A percentile compares a stretch with the other conserved stretches of the same genome.
Conservation (phyloP, 2,329 filamentous ascomycete genomes). For the Aspergillus sp. region DNA sequence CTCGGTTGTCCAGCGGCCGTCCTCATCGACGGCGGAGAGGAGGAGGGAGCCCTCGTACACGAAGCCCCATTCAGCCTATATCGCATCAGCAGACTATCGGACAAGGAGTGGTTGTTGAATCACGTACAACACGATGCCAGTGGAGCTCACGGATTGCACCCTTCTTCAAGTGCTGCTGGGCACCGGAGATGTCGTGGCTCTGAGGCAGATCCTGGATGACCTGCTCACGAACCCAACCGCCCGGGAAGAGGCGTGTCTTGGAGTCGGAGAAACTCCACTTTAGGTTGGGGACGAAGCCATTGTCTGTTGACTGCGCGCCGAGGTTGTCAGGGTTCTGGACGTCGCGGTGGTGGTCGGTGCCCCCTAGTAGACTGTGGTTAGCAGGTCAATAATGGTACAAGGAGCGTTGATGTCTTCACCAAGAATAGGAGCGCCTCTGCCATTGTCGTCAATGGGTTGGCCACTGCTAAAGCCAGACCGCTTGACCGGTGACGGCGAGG, state of each 20-base stretch:
- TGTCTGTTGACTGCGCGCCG: constrained; percentile 65
- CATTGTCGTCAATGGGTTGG: constrained; percentile 59
- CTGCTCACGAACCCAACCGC: constrained; percentile 70
- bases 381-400: background rate
- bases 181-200: constrained; percentile 69
- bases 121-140: constrained; percentile 69
- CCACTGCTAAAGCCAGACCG: constrained; percentile 53
- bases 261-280: constrained; percentile 74
- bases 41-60: constrained; percentile 58
- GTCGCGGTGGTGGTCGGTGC: constrained; percentile 63
- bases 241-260: constrained; percentile 64
- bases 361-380: constrained; percentile 51
- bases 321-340: constrained; percentile 60
- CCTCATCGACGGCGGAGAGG: constrained; percentile 65
- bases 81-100: background rate
- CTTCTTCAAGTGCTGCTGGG: constrained; percentile 70
- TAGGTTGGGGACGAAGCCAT: constrained; percentile 67
- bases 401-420: constrained; percentile 51
- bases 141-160: constrained; percentile 69
- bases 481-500: constrained; percentile 20
- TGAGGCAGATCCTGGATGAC: constrained; percentile 68
- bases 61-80: constrained; percentile 16
- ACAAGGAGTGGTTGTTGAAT: too few relatives aligned
- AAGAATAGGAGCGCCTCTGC: constrained; percentile 56
- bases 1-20: constrained; percentile 58